A percentile compares a stretch with the other conserved stretches of the same genome.
Evolutionary conservation across 192 early-diverging fungal species (phyloP).

Genomic region (Podila epicladia): DNA sequence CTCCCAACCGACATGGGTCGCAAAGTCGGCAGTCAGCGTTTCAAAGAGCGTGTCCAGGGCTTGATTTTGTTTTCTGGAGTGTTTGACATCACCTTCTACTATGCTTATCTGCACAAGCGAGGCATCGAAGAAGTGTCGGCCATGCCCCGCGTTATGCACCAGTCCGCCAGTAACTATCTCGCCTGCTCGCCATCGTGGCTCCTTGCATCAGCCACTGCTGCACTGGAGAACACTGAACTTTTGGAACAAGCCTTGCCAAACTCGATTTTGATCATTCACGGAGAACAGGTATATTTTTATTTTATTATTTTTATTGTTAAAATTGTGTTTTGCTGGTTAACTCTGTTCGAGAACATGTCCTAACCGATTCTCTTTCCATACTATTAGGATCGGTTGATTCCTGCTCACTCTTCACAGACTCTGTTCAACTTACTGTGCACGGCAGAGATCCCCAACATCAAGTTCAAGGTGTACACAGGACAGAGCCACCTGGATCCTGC

Average conservation of each 20-base stretch:
- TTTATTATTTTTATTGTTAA: neutral
- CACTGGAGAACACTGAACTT: conserved; percentile 27
- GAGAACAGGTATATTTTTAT: conserved; percentile 13
- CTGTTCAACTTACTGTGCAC: conserved; percentile 36
- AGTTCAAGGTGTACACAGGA: conserved; percentile 48
- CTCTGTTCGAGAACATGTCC: neutral
- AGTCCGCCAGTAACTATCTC: conserved; percentile 46
- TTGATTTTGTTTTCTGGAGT: conserved; percentile 53
- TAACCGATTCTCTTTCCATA: neutral
- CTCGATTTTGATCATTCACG: conserved; percentile 46
- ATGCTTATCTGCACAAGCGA: conserved; percentile 55
- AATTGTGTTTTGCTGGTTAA: neutral
- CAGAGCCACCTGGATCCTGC: conserved; percentile 43
- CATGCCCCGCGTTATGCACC: conserved; percentile 50
- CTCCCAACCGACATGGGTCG: conserved; percentile 53
- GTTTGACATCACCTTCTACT: conserved; percentile 57
- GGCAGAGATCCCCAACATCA: conserved; percentile 50
- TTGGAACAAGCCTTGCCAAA: conserved; percentile 45
- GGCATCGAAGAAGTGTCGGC: conserved; percentile 53
- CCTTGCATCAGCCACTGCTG: conserved; percentile 20
- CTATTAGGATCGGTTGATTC: conserved; percentile 27
- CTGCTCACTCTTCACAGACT: conserved; percentile 37
- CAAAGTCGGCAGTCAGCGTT: neutral
- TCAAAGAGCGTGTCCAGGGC: conserved; percentile 42
- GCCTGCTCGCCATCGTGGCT: conserved; percentile 50